Base-by-base conservation (phyloP, 164 flowering plant species). In the Sextonia rubra region DNA sequence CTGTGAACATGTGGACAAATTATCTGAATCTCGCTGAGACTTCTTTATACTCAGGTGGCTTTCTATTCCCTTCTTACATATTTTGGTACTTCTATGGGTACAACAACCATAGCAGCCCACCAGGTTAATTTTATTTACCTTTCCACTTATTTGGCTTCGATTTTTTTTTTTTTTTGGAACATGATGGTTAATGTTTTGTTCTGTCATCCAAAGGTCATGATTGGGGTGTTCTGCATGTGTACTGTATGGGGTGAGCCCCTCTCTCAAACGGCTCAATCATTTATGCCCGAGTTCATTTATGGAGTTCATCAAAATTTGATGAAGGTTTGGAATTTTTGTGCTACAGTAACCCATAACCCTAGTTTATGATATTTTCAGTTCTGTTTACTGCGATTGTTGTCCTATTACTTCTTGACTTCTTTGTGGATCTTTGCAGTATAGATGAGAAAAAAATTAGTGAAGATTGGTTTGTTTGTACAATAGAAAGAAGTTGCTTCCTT, bases 241-340 rank as follows among this genome's bases (percentile, higher is more conserved):
- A 77, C 88, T 0, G 98, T 93, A 49, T 91, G 91, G 90, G 97
- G 97, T 55, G 97, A 93, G 75, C 98, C 99, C 52, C 94, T 96
- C 60, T 89, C 95, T 68, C 99, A 96, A 86, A 92, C 99, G 63
- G 99, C 99, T 24, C 98, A 96, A 75, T 89, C 99, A 60, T 96
- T 92, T 82, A 91, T 96, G 98, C 99, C 99, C 9, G 99, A 88
- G 85, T 84, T 91, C 78, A 76, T 96, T 44, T 88, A 83, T 82
- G 99, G 99, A 71, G 84, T 64, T 3, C 77, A 87, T 52, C 85
- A 86, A 64, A 93, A 77, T 82, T 83, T 93, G 79, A 17, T 68
- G 49, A 95, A 90, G 99, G 99, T 95, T 71, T 64, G 76, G 22
- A 1, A 24, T 27, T 69, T 70, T 76, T 47, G 2, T 68, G 61